These are phyloP conservation scores for Multifurca ochricompacta DNA, from an alignment of 768 basidiomycete genomes.

Conservation along the genomic window DNA sequence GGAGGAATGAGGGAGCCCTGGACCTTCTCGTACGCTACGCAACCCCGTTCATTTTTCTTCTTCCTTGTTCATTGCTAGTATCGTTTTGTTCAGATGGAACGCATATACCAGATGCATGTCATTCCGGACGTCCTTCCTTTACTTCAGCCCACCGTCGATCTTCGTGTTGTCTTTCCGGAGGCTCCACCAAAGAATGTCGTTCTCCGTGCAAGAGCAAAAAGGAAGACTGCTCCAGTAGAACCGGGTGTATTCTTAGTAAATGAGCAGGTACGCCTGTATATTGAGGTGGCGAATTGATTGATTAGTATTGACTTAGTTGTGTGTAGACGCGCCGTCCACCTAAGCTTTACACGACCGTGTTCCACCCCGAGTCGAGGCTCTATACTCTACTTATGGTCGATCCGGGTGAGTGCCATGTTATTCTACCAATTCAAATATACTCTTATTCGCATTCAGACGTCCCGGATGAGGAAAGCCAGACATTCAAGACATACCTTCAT, in stretches of 20 bases:
- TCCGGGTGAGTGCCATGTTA: conserved; percentile 45
- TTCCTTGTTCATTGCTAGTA: too few relatives aligned
- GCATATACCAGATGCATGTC: conserved; percentile 84
- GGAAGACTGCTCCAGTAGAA: conserved; percentile 41
- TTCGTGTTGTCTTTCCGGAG: conserved; percentile 55
- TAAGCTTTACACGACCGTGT: conserved; percentile 62
- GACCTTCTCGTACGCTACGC: conserved; percentile 62
- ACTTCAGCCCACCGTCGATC: conserved; percentile 65
- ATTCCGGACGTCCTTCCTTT: conserved; percentile 78
- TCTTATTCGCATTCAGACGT: conserved; percentile 45
- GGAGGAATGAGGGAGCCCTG: conserved; percentile 77
- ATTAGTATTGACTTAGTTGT: neutral
- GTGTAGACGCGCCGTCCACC: conserved; percentile 59
- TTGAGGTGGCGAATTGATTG: neutral
- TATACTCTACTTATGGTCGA: conserved; percentile 91
- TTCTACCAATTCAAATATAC: neutral
- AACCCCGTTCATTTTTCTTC: neutral
- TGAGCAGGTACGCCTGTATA: conserved; percentile 46
- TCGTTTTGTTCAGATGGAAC: conserved; percentile 66
- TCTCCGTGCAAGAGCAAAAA: conserved; percentile 24
- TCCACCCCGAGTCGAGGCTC: conserved; percentile 69
- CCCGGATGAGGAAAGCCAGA: conserved; percentile 58
- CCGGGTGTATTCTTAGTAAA: conserved; percentile 65
- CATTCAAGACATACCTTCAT: conserved; percentile 71
- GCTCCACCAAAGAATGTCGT: conserved; percentile 25